Conservation (phyloP, 2,329 filamentous ascomycete species). For the Westerdykella ornata region DNA sequence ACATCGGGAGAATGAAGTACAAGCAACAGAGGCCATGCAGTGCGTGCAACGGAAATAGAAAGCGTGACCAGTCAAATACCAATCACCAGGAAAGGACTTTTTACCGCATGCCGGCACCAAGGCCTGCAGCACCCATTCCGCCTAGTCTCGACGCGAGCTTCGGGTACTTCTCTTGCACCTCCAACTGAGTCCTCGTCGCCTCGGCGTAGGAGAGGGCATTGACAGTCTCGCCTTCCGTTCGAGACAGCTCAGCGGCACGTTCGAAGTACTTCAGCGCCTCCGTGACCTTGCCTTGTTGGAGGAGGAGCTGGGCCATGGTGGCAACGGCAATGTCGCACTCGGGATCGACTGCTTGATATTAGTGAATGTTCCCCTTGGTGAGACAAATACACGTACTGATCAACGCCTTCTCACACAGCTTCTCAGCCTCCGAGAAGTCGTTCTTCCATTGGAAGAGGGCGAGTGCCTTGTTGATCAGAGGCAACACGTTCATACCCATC, state of each 20-base stretch:
- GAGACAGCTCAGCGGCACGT: slow-evolving; percentile 84
- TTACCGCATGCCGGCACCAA: slow-evolving; percentile 31
- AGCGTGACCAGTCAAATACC: too few species aligned
- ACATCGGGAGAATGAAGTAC: too few species aligned
- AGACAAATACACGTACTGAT: slow-evolving; percentile 64
- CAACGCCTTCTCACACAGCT: slow-evolving; percentile 92
- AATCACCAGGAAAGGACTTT: neutral
- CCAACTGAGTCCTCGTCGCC: slow-evolving; percentile 89
- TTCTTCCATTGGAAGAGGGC: slow-evolving; percentile 98
- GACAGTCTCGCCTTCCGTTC: slow-evolving; percentile 91
- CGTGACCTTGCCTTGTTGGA: slow-evolving; percentile 95
- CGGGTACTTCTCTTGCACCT: slow-evolving; percentile 54
- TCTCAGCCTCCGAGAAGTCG: slow-evolving; percentile 89
- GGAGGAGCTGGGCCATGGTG: slow-evolving; percentile 93
- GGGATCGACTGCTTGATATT: slow-evolving; percentile 67
- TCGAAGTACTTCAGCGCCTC: slow-evolving; percentile 96
- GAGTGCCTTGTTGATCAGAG: slow-evolving; percentile 96
- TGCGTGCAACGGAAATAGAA: too few species aligned
- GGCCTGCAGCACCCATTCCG: slow-evolving; percentile 38
- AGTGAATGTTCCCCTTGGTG: slow-evolving; percentile 9
- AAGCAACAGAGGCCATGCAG: too few species aligned
- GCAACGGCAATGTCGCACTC: slow-evolving; percentile 98
- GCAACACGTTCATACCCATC: slow-evolving; percentile 93
- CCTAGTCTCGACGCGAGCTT: slow-evolving; percentile 44
- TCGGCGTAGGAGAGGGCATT: slow-evolving; percentile 96